phyloP scores from a whole-genome alignment of 2,329 filamentous ascomycete species.

The Cytospora paraplurivora region DNA sequence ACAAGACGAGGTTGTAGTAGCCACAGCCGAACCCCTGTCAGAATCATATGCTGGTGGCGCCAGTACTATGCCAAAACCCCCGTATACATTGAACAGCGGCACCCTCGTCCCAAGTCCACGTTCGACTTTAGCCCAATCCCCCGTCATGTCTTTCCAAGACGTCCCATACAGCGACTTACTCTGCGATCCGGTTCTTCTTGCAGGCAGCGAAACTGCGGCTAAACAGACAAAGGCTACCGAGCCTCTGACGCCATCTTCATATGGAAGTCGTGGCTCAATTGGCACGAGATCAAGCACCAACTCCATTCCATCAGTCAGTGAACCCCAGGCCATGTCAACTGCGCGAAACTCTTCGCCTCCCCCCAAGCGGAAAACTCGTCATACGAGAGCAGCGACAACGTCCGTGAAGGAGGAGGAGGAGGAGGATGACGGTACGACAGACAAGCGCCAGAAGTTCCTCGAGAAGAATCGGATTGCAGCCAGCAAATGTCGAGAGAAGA shows the following conservation, averaged over 20 bases:
- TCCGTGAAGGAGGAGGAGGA: constrained; percentile 33
- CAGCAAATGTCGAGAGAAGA: constrained; percentile 73
- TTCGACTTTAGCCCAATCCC: constrained; percentile 14
- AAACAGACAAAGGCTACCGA: constrained; percentile 6
- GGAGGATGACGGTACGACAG: constrained; percentile 25
- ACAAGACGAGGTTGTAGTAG: constrained; percentile 19
- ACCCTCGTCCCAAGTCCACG: constrained; percentile 11
- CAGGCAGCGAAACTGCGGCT: neutral
- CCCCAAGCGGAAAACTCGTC: constrained; percentile 29
- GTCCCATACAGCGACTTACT: constrained; percentile 9
- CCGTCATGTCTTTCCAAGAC: constrained; percentile 13
- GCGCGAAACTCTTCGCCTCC: constrained; percentile 2
- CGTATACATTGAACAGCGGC: constrained; percentile 5
- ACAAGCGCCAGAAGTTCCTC: constrained; percentile 54
- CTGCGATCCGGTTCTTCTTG: constrained; percentile 19
- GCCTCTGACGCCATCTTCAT: constrained; percentile 18
- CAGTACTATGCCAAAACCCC: neutral
- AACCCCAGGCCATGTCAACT: neutral
- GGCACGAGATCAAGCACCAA: constrained; percentile 20
- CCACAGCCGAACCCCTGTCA: constrained; percentile 2
- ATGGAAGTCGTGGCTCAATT: constrained; percentile 8
- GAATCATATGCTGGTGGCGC: neutral
- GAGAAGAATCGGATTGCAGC: constrained; percentile 73
- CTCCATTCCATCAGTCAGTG: constrained; percentile 7
- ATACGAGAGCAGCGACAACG: constrained; percentile 31